A percentile compares a stretch with the other conserved stretches of the same genome.
These are phyloP conservation scores for Fusarium torulosum DNA, from an alignment of 2,329 filamentous ascomycete genomes.

Conservation along the genomic window DNA sequence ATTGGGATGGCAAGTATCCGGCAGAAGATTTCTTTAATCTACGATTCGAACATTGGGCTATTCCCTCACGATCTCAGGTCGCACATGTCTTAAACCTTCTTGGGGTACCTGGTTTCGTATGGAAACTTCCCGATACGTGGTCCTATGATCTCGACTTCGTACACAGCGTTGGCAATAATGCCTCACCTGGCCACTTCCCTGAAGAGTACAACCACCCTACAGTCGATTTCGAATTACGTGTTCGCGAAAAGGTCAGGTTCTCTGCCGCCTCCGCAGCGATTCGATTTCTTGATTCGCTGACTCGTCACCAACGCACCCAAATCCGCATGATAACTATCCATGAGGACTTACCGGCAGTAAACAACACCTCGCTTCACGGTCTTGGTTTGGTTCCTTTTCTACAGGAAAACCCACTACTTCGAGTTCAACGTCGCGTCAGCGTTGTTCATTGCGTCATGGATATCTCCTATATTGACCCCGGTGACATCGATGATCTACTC, in stretches of 20 bases:
- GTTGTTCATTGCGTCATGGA: neutral
- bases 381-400: slow-evolving; percentile 8
- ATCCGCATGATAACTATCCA: neutral
- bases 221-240: neutral
- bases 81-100: fast-evolving
- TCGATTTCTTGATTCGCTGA: slow-evolving; percentile 13
- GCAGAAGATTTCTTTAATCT: neutral
- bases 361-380: neutral
- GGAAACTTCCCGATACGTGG: slow-evolving; percentile 9
- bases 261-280: slow-evolving; percentile 27
- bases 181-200: neutral
- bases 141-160: fast-evolving
- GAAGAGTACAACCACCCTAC: neutral
- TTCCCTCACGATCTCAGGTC: neutral
- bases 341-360: slow-evolving; percentile 9
- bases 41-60: neutral
- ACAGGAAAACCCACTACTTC: slow-evolving; percentile 21
- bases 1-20: neutral
- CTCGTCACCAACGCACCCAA: neutral
- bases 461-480: fast-evolving
- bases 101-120: neutral
- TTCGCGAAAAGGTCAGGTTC: slow-evolving; percentile 9
- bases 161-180: fast-evolving
- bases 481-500: neutral
- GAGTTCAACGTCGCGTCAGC: slow-evolving; percentile 18